Evolutionary conservation across 2,329 filamentous ascomycete species (phyloP), one percentile per base, ranked within the genome.

Genomic region (Trichoderma atroviride): DNA sequence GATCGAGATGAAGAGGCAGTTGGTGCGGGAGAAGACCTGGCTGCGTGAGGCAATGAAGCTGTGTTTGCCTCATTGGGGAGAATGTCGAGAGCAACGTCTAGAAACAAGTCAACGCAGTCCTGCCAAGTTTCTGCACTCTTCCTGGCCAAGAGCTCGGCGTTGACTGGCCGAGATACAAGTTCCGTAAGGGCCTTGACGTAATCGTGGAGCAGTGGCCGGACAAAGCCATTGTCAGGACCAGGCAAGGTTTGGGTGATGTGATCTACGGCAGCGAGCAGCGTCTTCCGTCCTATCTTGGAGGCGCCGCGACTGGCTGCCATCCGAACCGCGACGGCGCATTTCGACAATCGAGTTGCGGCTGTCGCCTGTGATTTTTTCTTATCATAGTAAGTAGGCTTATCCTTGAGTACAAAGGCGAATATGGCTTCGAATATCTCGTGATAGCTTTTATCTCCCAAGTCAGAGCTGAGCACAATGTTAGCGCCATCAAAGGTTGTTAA

Each of bases 341-440:
- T 86, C 66, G 86, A 84, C 13, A 99, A 84, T 31, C 91, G 87
- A 2, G 83, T 79, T 13, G 82, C 82, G 40, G 86, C 81, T 63
- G 81, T 80, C 68, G 82, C 85, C 56, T 79, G 76, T 14, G 81
- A 84, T 65, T 84, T 85, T 72, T 83, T 85, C 14, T 84, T 84
- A 68, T 86, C 86, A 68, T 87, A 85, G 72, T 88, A 91, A 22
- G 80, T 77, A 11, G 88, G 83, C 76, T 92, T 93, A 74, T 97
- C 94, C 16, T 85, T 79, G 22, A 90, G 78, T 1, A 86, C 86
- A 76, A 86, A 90, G 66, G 87, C 85, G 76, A 97, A 97, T 3
- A 98, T 82, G 1, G 88, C 87, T 75, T 97, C 93, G 74, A 93
- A 92, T 55, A 97, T 89, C 70, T 87, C 87, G 76, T 96, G 91